Base-by-base conservation (phyloP, 106 monocot genomes). In the Phalaenopsis equestris region DNA sequence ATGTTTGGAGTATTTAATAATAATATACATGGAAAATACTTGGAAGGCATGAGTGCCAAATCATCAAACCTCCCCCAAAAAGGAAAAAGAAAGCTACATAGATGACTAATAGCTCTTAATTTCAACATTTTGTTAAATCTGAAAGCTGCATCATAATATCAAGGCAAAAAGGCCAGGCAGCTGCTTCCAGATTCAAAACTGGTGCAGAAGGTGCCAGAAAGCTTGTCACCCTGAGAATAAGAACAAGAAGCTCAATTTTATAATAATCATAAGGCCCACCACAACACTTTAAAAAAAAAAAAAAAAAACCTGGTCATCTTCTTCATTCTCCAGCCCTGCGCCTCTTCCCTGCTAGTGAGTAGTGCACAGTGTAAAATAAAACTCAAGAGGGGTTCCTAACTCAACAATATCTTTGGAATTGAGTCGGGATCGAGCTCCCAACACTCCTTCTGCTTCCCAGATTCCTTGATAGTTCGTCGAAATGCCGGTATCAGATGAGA, bases 341-440 rank as follows among this genome's bases (percentile, higher is more conserved):
- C 12, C 73, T 41, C 72, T 30, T 30, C 30, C 30, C 30, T 72
- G 72, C 39, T 12, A 38, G 9, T 42, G 43, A 73, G 18, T 42
- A 73, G 73, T 73, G 19, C 73, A 12, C 0, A 12, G 5, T 12
- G 68, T 17, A 42, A 15, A 36, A 45, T 45, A 19, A 43, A 4
- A 74, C 21, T 74, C 45, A 74, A 19, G 18, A 43, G 41, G 30
- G 30, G 30, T 30, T 74, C 43, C 74, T 18, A 17, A 6, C n/a
- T 7, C 43, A 74, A 74, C 45, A 74, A 74, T 6, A 74, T 19
- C 55, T 83, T 83, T 24, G 88, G 91, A 38, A 88, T 57, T 9
- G 95, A 87, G n/a, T 90, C 90, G 39, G 95, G 84, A 83, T 95
- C 93, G 21, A 95, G 90, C 79, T 95, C 95, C 85, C 78, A 87